phyloP scores from a whole-genome alignment of 306 rosid species.

The Cucurbita argyrosperma region DNA sequence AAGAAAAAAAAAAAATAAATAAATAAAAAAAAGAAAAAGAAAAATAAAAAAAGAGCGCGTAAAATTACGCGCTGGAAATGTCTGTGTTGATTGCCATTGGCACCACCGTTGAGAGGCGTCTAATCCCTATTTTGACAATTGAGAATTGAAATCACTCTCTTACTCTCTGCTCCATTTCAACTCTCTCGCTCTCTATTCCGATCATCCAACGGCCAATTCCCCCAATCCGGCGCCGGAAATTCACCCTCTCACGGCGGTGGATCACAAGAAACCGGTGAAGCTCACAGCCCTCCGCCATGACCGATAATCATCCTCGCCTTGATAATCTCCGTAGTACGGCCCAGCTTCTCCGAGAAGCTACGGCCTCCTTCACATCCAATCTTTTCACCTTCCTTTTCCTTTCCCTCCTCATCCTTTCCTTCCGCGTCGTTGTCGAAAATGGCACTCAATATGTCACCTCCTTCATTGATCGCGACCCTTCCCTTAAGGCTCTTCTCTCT shows the following conservation, averaged over 20 bases:
- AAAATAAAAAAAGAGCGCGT: neutral
- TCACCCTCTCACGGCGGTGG: neutral
- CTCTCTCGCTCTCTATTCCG: neutral
- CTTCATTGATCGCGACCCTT: constrained; percentile 16
- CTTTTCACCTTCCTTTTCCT: constrained; percentile 10
- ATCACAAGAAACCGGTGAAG: neutral
- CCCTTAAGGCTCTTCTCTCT: constrained; percentile 13
- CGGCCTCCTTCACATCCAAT: constrained; percentile 13
- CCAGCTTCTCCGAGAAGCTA: constrained; percentile 9
- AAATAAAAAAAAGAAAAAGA: neutral
- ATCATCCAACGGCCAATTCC: neutral
- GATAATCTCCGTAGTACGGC: constrained; percentile 9
- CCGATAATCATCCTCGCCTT: constrained; percentile 4
- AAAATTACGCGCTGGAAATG: neutral
- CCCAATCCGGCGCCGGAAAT: neutral
- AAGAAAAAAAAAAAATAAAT: no score
- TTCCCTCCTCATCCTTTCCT: constrained; percentile 13
- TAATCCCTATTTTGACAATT: constrained; percentile 1
- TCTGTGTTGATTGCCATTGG: neutral
- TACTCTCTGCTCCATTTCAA: neutral
- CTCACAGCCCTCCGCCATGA: constrained; percentile 1
- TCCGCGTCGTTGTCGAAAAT: constrained; percentile 8
- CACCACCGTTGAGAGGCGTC: neutral
- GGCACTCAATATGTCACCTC: constrained; percentile 14
- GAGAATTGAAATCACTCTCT: neutral